Base-by-base conservation (phyloP, 2,329 filamentous ascomycete species). In the Fusarium verticillioides region DNA sequence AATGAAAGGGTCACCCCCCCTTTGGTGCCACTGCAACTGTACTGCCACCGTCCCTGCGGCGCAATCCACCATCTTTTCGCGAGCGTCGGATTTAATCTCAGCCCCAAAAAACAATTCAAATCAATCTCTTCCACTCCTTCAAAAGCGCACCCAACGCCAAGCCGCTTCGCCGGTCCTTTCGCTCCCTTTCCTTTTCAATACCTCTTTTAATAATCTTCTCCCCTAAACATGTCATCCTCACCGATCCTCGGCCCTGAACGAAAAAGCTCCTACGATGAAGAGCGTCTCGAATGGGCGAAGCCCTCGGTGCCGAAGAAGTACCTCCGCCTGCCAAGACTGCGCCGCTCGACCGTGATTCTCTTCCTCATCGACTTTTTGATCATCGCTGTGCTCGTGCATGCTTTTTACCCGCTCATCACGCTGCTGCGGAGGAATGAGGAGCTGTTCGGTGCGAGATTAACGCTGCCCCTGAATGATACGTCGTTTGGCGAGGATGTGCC, bases 391-490 rank as follows among this genome's bases (percentile, higher is more conserved):
- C 86, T 94, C 42, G 82, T 94, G 37, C 87, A 91, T 82, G 87
- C 86, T 70, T 91, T 94, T 78, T 93, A 90, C 83, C 94, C 91
- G 13, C 87, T 95, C 40, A 87, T 95, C 66, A 89, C 90, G 13
- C 86, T 95, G 16, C 86, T 95, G 49, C 85, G 93, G 75, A 70
- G 79, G 23, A 81, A 81, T 60, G 73, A 81, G 23, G 79, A 81
- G 64, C 65, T 81, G 9, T 81, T 81, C 15, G 72, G 69, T 32
- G 70, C 78, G 40, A 75, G 70, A 11, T 73, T 81, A 53, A 69
- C 57, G 4, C 63, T 79, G 60, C 34, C 59, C 32, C 82, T 92
- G 92, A 78, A 91, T 93, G 63, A 91, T 93, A 83, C 90, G 91
- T 79, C 92, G 90, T 21, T 61, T 30, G 37, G 9, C n/a, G 28